Base-by-base conservation (phyloP, 306 rosid species). In the Calophaca sinica region DNA sequence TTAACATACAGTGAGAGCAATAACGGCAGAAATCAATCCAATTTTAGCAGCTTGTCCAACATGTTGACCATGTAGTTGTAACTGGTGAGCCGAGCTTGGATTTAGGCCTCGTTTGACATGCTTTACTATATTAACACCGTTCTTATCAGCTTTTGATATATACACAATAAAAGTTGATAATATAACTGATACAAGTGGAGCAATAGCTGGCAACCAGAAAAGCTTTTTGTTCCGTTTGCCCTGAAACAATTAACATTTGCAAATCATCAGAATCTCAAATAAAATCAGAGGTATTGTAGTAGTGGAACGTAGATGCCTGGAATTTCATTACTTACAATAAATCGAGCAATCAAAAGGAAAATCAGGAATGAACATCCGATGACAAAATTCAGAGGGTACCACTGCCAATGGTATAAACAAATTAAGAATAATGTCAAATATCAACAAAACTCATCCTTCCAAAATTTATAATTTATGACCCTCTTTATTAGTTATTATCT, bases 151-250 rank as follows among this genome's bases (percentile, higher is more conserved):
- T 86, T 76, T 82, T 31, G 92, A 80, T 53, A 89, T 53, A 71
- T 80, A 94, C 55, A 91, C 97, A 45, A 94, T 89, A 35, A 89
- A 75, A 52, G 98, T 91, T 53, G 98, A 88, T 62, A 94, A 70
- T 35, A 91, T 39, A 57, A 94, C 96, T 29, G 97, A 90, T 60
- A 87, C 7, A 35, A 91, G 91, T 15, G 98, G 98, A 75, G 93
- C 88, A 68, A 87, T 80, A 6, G 96, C 90, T 5, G 97, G 90
- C 58, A 94, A 71, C 97, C 97, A 94, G 80, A 89, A 94, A 13
- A 89, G 86, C 67, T 88, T 94, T 62, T 73, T 94, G 82, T 91
- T 88, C 74, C 87, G 77, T 66, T 88, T 89, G 0, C 98, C 97
- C 98, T 94, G 91, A 78, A 74, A 53, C 20, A 7, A 58, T n/a